Percentiles rank a stretch among this genome's conserved stretches.
phyloP scores from a whole-genome alignment of 352 stramenopile genomes.

The Globisporangium middletonii region DNA sequence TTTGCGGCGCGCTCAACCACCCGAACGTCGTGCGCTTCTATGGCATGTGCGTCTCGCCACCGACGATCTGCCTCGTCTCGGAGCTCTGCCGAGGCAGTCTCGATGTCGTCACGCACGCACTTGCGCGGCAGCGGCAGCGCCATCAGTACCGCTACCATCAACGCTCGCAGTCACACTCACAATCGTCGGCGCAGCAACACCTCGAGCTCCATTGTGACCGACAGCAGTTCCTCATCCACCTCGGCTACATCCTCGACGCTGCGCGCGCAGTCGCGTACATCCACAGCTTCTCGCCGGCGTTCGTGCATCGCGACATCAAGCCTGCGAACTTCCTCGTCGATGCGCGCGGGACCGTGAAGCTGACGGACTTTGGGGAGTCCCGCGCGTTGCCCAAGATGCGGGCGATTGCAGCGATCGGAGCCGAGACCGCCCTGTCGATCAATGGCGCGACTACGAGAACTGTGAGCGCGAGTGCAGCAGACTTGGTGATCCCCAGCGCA shows the following conservation, averaged over 20 bases:
- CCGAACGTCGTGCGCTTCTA: slow-evolving; percentile 48
- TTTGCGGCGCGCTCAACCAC: slow-evolving; percentile 25
- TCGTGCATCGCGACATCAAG: slow-evolving; percentile 72
- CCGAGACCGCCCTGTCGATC: too few relatives aligned
- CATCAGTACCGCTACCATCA: slow-evolving; percentile 3
- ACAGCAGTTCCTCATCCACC: slow-evolving; percentile 50
- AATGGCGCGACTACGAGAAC: slow-evolving; percentile 20
- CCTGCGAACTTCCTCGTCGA: slow-evolving; percentile 81
- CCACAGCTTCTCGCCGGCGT: slow-evolving; percentile 65
- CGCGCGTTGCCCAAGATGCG: slow-evolving; percentile 16
- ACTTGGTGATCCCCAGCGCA: not conserved
- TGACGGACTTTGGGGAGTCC: slow-evolving; percentile 76
- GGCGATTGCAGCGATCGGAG: not conserved
- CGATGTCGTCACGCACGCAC: slow-evolving; percentile 24
- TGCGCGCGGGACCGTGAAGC: slow-evolving; percentile 45
- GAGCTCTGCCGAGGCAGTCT: slow-evolving; percentile 72
- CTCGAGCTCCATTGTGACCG: not conserved
- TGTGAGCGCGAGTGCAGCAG: not conserved
- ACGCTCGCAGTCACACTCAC: not conserved
- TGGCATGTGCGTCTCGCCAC: slow-evolving; percentile 67
- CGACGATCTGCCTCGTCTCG: slow-evolving; percentile 61
- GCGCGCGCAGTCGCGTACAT: slow-evolving; percentile 63
- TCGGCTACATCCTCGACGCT: slow-evolving; percentile 63
- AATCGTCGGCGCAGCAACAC: too few relatives aligned
- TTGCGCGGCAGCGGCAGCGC: not conserved